Evolutionary conservation across 2,329 filamentous ascomycete species (phyloP).

Genomic region (Venturia aucupariae): DNA sequence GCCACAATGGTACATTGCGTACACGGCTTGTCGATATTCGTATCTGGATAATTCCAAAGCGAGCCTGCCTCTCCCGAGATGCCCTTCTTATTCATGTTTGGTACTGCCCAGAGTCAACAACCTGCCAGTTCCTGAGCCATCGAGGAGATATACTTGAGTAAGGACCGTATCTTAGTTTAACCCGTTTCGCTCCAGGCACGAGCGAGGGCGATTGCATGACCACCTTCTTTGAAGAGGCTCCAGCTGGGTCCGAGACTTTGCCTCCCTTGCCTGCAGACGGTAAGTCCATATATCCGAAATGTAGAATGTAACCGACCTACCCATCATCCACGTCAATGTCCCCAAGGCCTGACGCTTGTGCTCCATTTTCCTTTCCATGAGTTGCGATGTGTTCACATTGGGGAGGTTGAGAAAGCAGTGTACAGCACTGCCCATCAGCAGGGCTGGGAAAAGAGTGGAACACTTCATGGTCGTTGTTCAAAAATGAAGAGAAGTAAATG

Average conservation of each 20-base stretch:
- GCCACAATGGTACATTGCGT: conserved; percentile 10
- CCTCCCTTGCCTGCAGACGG: neutral
- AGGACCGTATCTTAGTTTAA: conserved; percentile 14
- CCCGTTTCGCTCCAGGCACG: conserved; percentile 1
- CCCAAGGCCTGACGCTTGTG: conserved; percentile 8
- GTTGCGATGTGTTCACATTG: neutral
- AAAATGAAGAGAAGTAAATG: neutral
- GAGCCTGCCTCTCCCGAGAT: conserved; percentile 7
- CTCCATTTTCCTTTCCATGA: conserved; percentile 7
- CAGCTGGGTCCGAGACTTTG: conserved; percentile 2
- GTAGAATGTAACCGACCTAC: neutral
- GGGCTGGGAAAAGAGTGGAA: neutral
- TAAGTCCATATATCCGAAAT: neutral
- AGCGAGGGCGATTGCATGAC: neutral
- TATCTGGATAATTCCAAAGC: conserved; percentile 13
- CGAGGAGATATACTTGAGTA: neutral
- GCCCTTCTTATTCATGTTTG: conserved; percentile 12
- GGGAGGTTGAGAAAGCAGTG: conserved; percentile 5
- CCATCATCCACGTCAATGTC: neutral
- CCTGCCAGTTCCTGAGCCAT: neutral
- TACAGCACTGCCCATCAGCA: neutral
- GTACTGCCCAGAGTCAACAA: neutral
- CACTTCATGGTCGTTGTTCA: conserved; percentile 2
- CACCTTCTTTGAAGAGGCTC: neutral
- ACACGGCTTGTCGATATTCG: neutral